Evolutionary conservation across 2,329 filamentous ascomycete genomes (phyloP).

Genomic region (Epichloe aotearoae): DNA sequence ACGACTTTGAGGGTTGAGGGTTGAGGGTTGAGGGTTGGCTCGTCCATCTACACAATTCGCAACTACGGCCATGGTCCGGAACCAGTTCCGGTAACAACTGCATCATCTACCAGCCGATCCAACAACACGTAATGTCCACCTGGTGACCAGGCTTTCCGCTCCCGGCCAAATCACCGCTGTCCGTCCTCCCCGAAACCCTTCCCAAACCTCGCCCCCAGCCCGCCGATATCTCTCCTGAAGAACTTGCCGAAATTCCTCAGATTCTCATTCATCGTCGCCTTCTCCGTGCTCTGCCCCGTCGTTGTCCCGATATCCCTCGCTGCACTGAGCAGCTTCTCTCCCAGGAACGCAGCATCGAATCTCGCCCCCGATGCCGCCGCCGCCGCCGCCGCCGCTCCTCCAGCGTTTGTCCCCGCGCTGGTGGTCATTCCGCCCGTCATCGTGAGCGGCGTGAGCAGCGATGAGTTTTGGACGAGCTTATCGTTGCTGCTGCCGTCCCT

Average conservation of each 20-base stretch:
- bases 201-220: slow-evolving; percentile 61
- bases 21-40: not conserved
- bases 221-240: slow-evolving; percentile 76
- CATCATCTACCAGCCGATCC: too few species aligned
- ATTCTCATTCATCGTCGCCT: slow-evolving; percentile 79
- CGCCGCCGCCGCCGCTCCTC: slow-evolving; percentile 30
- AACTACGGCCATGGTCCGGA: not conserved
- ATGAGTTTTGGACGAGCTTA: slow-evolving; percentile 55
- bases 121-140: too few species aligned
- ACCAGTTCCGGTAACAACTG: not conserved
- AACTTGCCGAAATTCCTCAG: slow-evolving; percentile 93
- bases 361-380: slow-evolving; percentile 31
- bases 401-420: slow-evolving; percentile 25
- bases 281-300: slow-evolving; percentile 32
- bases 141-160: too few species aligned
- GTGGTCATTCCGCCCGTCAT: slow-evolving; percentile 27
- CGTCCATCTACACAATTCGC: not conserved
- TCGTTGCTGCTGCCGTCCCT: slow-evolving; percentile 63
- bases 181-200: slow-evolving; percentile 35
- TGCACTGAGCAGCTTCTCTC: slow-evolving; percentile 77
- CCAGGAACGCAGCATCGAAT: slow-evolving; percentile 73
- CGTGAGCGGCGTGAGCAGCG: slow-evolving; percentile 57
- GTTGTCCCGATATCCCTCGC: slow-evolving; percentile 69
- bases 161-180: slow-evolving; percentile 8
- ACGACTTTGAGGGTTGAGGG: too few species aligned